These are phyloP conservation scores for Populus hybrid DNA, from an alignment of 441 rosid species.

Conservation along the genomic window DNA sequence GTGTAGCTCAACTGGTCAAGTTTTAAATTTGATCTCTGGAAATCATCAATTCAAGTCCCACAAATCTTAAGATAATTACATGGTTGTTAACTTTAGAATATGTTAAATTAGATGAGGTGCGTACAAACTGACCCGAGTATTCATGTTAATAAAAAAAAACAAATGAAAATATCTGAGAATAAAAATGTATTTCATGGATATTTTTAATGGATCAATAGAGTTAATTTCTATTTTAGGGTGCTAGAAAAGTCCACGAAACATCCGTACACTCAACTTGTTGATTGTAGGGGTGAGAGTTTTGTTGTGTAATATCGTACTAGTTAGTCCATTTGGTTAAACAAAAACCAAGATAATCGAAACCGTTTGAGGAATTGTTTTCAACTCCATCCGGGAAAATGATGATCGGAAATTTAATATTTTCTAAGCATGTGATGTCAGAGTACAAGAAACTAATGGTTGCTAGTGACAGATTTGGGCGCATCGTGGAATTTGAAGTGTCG, in stretches of 20 bases:
- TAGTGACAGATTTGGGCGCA: neutral
- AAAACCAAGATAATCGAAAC: neutral
- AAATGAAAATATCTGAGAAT: too few species aligned
- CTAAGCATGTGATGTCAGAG: neutral
- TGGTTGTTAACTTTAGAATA: rapidly evolving
- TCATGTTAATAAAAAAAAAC: too few species aligned
- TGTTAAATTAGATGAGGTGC: too few species aligned
- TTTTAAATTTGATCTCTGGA: too few species aligned
- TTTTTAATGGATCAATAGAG: too few species aligned
- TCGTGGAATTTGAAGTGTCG: neutral
- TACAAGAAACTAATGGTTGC: neutral
- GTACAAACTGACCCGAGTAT: rapidly evolving
- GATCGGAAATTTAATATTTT: neutral
- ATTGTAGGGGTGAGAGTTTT: neutral
- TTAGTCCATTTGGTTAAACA: neutral
- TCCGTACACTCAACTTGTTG: neutral
- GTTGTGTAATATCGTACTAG: too few species aligned
- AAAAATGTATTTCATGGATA: too few species aligned
- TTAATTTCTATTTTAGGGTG: neutral
- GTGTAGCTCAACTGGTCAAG: too few species aligned
- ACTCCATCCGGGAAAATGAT: neutral
- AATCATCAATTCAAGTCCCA: too few species aligned
- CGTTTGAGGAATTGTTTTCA: neutral
- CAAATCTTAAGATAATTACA: rapidly evolving
- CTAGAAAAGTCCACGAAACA: neutral